A percentile compares a stretch with the other conserved stretches of the same genome.
Evolutionary conservation across 768 basidiomycete species (phyloP).

Genomic region (Gautieria morchelliformis): DNA sequence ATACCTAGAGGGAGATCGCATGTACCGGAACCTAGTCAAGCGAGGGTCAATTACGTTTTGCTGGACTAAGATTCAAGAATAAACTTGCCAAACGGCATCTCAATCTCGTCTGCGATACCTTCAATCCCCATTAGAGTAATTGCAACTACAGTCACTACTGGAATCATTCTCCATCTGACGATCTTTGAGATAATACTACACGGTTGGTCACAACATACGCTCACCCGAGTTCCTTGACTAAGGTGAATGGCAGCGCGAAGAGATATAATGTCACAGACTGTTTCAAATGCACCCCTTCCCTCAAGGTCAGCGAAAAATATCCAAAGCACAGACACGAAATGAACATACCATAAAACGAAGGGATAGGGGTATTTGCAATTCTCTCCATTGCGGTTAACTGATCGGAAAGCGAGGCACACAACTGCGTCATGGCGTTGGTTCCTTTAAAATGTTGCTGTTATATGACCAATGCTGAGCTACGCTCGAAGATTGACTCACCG

Average conservation of each 20-base stretch:
- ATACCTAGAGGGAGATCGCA: slow-evolving; percentile 69
- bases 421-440: slow-evolving; percentile 62
- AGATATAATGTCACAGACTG: slow-evolving; percentile 93
- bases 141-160: slow-evolving; percentile 77
- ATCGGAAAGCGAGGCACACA: slow-evolving; percentile 43
- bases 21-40: slow-evolving; percentile 41
- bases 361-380: slow-evolving; percentile 82
- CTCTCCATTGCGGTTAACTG: slow-evolving; percentile 83
- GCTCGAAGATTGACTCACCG: slow-evolving; percentile 30
- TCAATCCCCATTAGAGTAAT: slow-evolving; percentile 94
- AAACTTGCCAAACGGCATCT: slow-evolving; percentile 81
- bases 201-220: background rate
- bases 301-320: background rate
- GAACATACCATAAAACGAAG: slow-evolving; percentile 8
- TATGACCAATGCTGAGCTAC: slow-evolving; percentile 4
- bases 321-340: background rate
- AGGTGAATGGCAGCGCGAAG: slow-evolving; percentile 79
- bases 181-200: background rate
- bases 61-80: too few relatives aligned
- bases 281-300: slow-evolving; percentile 85
- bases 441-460: slow-evolving; percentile 31
- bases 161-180: slow-evolving; percentile 63
- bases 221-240: slow-evolving; percentile 61
- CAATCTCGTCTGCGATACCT: slow-evolving; percentile 91
- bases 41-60: too few relatives aligned